A percentile compares a stretch with the other conserved stretches of the same genome.
Evolutionary conservation across 2,329 filamentous ascomycete genomes (phyloP).

Genomic region (Achaetomium macrosporum): DNA sequence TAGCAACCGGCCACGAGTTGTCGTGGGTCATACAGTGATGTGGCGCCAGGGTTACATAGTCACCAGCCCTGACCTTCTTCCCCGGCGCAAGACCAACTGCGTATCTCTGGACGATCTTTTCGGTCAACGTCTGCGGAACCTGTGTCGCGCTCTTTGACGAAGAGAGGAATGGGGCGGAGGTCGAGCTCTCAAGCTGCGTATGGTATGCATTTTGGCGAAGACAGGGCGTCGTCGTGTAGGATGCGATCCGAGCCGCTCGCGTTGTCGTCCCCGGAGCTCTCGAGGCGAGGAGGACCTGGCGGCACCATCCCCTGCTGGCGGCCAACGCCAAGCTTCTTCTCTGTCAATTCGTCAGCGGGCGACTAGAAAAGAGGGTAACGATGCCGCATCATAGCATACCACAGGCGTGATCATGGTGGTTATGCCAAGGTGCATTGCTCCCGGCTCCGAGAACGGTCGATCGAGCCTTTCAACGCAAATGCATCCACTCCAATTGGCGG

Average conservation of each 20-base stretch:
- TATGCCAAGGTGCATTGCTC: slow-evolving; percentile 9
- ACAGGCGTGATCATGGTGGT: slow-evolving; percentile 22
- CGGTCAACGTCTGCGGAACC: slow-evolving; percentile 71
- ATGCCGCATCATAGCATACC: slow-evolving; percentile 13
- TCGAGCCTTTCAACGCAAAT: slow-evolving; percentile 7
- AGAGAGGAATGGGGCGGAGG: slow-evolving; percentile 48
- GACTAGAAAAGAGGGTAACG: too few species aligned
- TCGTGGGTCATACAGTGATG: slow-evolving; percentile 78
- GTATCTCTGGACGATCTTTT: slow-evolving; percentile 86
- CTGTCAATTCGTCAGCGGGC: slow-evolving; percentile 13
- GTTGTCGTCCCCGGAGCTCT: slow-evolving; percentile 11
- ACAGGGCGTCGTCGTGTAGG: slow-evolving; percentile 21
- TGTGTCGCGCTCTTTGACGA: slow-evolving; percentile 35
- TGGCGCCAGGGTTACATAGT: slow-evolving; percentile 74
- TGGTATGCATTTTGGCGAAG: slow-evolving; percentile 53
- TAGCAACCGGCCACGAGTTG: slow-evolving; percentile 43
- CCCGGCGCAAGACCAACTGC: slow-evolving; percentile 67
- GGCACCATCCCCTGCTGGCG: slow-evolving; percentile 22
- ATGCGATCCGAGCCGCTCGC: slow-evolving; percentile 9
- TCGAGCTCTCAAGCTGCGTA: slow-evolving; percentile 53
- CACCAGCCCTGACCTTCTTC: slow-evolving; percentile 71
- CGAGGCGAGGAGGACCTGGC: slow-evolving; percentile 14
- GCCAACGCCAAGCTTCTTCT: slow-evolving; percentile 28
- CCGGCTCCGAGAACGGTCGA: not conserved
- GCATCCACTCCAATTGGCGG: slow-evolving; percentile 12